Evolutionary conservation across 176 grass and related monocot genomes (phyloP).

Genomic region (Carex cristatella): DNA sequence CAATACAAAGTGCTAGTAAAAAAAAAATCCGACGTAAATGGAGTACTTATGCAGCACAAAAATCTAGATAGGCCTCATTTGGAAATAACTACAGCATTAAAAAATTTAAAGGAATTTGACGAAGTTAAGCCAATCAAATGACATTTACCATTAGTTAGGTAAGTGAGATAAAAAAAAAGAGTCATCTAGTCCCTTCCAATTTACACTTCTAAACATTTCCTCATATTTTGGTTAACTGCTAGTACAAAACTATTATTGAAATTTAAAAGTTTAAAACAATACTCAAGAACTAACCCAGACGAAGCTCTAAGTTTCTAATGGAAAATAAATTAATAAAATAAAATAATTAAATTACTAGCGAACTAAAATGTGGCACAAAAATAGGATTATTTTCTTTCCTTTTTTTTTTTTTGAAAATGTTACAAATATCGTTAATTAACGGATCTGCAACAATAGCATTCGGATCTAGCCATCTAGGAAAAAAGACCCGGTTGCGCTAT

Average conservation of each 20-base stretch:
- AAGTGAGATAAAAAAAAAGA: too few relatives aligned
- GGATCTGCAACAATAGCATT: neutral
- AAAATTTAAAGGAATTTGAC: too few relatives aligned
- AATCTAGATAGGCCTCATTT: too few relatives aligned
- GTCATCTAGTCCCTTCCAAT: too few relatives aligned
- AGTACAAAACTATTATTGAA: neutral
- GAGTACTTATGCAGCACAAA: too few relatives aligned
- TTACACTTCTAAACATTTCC: too few relatives aligned
- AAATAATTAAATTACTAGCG: neutral
- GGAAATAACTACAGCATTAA: too few relatives aligned
- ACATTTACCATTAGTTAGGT: too few relatives aligned
- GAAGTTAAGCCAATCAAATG: too few relatives aligned
- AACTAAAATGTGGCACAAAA: neutral
- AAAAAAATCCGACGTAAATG: too few relatives aligned
- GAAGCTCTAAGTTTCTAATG: neutral
- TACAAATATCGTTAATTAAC: neutral
- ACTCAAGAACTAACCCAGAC: neutral
- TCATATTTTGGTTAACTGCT: too few relatives aligned
- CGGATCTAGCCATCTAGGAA: neutral
- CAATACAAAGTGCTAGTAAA: too few relatives aligned
- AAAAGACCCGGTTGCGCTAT: conserved; percentile 11
- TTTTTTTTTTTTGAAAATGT: neutral
- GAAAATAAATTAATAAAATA: neutral
- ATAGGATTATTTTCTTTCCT: neutral
- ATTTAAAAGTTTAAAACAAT: neutral